Evolutionary conservation across 495 filamentous ascomycete species (phyloP), one percentile per base, ranked within the genome.

Genomic region (Hypoxylon fuscum): DNA sequence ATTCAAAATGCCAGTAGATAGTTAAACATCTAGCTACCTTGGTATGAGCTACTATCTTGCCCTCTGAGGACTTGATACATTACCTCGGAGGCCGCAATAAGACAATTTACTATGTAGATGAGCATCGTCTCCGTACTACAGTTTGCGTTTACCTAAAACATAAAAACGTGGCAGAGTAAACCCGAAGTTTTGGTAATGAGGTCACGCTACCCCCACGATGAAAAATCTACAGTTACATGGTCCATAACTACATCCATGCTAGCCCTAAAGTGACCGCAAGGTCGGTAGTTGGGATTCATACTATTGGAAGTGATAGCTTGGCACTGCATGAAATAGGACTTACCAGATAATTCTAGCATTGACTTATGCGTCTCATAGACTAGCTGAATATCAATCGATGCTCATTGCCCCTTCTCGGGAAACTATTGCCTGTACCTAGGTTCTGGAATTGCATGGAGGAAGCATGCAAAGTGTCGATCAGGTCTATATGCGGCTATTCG

Each of bases 371-470:
- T 6, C 17, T 10, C 9, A 6, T 32, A 43, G 25, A 23, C 34
- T 42, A 31, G 25, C 23, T n/a, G n/a, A 31, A 37, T 17, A 43
- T 35, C 21, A 23, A 44, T 48, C 35, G 11, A 42, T 55, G 44
- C 2, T 27, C 14, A 25, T 9, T 23, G 43, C 10, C 37, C n/a
- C 21, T 2, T 21, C 49, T 55, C 10, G 18, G 20, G 15, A 62
- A 14, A 43, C 43, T 48, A 55, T 62, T 62, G 27, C 25, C 35
- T 2, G n/a, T 54, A 43, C 43, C 50, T 6, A 55, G 34, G 49
- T 10, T 20, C 42, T 43, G 20, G 42, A 14, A 34, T 25, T 22
- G 43, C 23, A 61, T 40, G 15, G 20, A 35, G 10, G 6, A 9
- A 35, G 15, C 8, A 31, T 43, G 17, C 11, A 42, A 61, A 5